Evolutionary conservation across 306 rosid genomes (phyloP), one percentile per base, ranked within the genome.

Genomic region (Glycine latifolia): DNA sequence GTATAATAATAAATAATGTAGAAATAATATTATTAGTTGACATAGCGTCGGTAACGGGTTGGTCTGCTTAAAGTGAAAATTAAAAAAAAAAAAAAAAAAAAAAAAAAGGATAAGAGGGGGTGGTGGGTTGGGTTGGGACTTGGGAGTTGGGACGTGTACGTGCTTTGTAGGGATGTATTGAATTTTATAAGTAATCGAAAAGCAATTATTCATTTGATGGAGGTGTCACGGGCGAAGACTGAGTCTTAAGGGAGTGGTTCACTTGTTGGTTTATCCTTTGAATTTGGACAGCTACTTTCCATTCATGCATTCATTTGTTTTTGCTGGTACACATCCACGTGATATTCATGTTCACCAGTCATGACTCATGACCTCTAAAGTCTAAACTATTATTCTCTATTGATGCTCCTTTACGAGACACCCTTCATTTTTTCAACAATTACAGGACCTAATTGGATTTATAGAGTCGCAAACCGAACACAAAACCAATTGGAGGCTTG

Each of bases 211-310:
- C 31, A 13, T 12, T 44, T 11, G 14, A 49, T 49, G 60, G 35
- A n/a, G 4, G 65, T 43, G 69, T 79, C 84, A 80, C 79, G 73
- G 54, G 73, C 16, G 14, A 80, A 50, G 79, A 62, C 37, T 14
- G 68, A 43, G 49, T 63, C 59, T 73, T 63, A 3, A 50, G 63
- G 81, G 52, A 48, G 52, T 35, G 62, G 39, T 76, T 75, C 71
- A 43, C 17, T 43, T 67, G 8, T 12, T 48, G 44, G 52, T 41
- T 73, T 7, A 4, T 53, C 10, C 4, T 35, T 20, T 20, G 20
- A 20, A 20, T 14, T 9, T 5, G 55, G 20, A 20, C 20, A 39
- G 15, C 63, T 62, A n/a, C 15, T 39, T 3, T 35, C 44, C 20
- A 20, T 20, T 1, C 13, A 44, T 46, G 7, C 56, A 59, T 60